Conservation (phyloP, 2,329 filamentous ascomycete species). For the Fusarium nematophilum region DNA sequence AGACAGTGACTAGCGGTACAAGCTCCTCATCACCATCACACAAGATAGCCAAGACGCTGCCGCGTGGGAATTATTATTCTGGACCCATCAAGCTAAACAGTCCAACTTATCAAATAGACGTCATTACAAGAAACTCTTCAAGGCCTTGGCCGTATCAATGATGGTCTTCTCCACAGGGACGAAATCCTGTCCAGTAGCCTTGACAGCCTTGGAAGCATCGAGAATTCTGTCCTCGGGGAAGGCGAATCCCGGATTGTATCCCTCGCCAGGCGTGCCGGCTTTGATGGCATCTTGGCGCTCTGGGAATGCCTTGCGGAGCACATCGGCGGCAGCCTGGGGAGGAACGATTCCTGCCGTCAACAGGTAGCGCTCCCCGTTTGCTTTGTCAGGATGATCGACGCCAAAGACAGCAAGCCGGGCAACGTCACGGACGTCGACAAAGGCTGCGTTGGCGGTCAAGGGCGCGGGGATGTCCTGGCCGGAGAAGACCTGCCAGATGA, state of each 20-base stretch:
- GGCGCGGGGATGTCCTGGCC: constrained; percentile 39
- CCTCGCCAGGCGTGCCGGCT: constrained; percentile 31
- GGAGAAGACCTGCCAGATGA: constrained; percentile 39
- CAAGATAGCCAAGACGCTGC: no score
- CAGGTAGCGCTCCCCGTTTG: constrained; percentile 36
- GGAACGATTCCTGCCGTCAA: constrained; percentile 29
- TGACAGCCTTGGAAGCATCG: constrained; percentile 34
- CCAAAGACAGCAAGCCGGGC: constrained; percentile 38
- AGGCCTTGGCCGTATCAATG: constrained; percentile 35
- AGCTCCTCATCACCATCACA: no score
- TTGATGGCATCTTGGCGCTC: constrained; percentile 35
- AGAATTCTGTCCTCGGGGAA: constrained; percentile 22
- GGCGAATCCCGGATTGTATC: constrained; percentile 27
- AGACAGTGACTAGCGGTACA: no score
- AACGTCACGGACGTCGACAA: constrained; percentile 40
- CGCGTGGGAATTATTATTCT: no score
- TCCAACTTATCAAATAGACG: no score
- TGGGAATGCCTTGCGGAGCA: constrained; percentile 40
- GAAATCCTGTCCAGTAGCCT: constrained; percentile 32
- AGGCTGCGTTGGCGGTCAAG: constrained; percentile 15
- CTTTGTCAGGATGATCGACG: constrained; percentile 32
- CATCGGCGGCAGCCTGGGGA: constrained; percentile 39
- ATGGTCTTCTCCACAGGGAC: constrained; percentile 35
- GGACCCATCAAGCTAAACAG: no score
- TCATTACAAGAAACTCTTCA: constrained; percentile 34